These are phyloP conservation scores for Globisporangium acanthophoron DNA, from an alignment of 352 stramenopile species.

Conservation along the genomic window DNA sequence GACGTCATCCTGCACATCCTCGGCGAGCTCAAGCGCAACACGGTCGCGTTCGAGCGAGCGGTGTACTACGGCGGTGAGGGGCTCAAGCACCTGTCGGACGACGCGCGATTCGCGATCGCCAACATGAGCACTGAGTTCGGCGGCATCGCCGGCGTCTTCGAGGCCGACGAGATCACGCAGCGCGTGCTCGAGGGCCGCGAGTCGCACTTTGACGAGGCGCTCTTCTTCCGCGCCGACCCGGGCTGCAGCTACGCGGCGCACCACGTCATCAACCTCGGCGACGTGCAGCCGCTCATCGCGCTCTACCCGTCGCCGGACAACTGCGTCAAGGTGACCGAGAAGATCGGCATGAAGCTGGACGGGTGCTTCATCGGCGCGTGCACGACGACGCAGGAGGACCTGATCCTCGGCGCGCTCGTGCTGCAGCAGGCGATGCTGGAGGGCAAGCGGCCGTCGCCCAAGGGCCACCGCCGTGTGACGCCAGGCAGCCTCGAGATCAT, in stretches of 20 bases:
- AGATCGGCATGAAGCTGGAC: constrained; percentile 69
- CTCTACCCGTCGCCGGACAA: constrained; percentile 82
- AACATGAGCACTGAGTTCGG: constrained; percentile 88
- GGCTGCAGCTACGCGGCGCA: constrained; percentile 69
- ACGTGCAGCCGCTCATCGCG: constrained; percentile 68
- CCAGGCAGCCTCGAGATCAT: constrained; percentile 19
- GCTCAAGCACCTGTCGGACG: constrained; percentile 68
- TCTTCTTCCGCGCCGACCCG: constrained; percentile 78
- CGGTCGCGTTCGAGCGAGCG: constrained; percentile 67
- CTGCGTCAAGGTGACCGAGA: constrained; percentile 60
- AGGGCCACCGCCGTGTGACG: constrained; percentile 72
- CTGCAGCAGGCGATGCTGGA: constrained; percentile 70
- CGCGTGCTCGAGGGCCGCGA: constrained; percentile 32
- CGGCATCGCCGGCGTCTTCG: constrained; percentile 81
- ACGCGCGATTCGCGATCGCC: constrained; percentile 77
- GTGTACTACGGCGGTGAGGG: constrained; percentile 75
- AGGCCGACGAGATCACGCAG: constrained; percentile 53
- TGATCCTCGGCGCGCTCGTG: constrained; percentile 74
- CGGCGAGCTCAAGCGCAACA: constrained; percentile 84
- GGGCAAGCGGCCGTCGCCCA: constrained; percentile 46
- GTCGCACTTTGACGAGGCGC: constrained; percentile 69
- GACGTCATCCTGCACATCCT: constrained; percentile 86
- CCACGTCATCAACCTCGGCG: constrained; percentile 69
- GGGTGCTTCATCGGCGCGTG: constrained; percentile 85
- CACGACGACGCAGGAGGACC: constrained; percentile 76